These are phyloP conservation scores for Ophiostoma pallidulum DNA, from an alignment of 2,329 filamentous ascomycete species.

Conservation along the genomic window DNA sequence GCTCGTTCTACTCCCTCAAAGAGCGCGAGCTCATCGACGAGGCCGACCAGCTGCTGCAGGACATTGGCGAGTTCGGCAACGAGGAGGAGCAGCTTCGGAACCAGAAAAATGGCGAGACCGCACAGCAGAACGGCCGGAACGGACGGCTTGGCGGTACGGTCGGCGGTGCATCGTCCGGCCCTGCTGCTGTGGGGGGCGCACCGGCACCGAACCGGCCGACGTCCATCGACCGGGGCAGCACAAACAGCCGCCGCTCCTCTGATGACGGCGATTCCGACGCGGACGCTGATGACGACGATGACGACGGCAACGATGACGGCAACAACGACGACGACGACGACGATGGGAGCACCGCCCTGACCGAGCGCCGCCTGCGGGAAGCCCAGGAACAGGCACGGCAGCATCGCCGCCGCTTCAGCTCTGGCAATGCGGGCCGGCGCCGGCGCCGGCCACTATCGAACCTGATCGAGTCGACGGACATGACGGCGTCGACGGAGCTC, in stretches of 20 bases:
- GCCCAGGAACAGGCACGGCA: constrained; percentile 12
- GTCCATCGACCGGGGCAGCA: constrained; percentile 23
- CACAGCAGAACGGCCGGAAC: not conserved
- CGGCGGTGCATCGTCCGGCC: constrained; percentile 11
- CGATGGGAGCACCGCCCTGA: constrained; percentile 48
- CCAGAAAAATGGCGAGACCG: not conserved
- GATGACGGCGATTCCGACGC: constrained; percentile 49
- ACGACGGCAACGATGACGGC: constrained; percentile 46
- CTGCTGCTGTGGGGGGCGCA: not conserved
- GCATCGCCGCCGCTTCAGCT: constrained; percentile 31
- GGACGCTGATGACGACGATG: constrained; percentile 48
- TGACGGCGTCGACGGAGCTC: constrained; percentile 54
- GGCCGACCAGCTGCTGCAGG: constrained; percentile 63
- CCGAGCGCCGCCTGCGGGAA: constrained; percentile 19
- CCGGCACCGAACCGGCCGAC: not conserved
- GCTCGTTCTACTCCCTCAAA: constrained; percentile 81
- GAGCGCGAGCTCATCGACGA: constrained; percentile 81
- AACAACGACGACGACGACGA: constrained; percentile 46
- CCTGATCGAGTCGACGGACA: constrained; percentile 38
- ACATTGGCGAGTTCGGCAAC: constrained; percentile 60
- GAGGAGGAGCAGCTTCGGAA: constrained; percentile 34
- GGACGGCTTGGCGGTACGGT: not conserved
- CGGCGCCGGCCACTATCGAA: constrained; percentile 15
- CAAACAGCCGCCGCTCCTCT: constrained; percentile 36
- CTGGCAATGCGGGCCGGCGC: constrained; percentile 6